Base-by-base conservation (phyloP, 768 basidiomycete species). In the Xerocomellus chrysenteron region DNA sequence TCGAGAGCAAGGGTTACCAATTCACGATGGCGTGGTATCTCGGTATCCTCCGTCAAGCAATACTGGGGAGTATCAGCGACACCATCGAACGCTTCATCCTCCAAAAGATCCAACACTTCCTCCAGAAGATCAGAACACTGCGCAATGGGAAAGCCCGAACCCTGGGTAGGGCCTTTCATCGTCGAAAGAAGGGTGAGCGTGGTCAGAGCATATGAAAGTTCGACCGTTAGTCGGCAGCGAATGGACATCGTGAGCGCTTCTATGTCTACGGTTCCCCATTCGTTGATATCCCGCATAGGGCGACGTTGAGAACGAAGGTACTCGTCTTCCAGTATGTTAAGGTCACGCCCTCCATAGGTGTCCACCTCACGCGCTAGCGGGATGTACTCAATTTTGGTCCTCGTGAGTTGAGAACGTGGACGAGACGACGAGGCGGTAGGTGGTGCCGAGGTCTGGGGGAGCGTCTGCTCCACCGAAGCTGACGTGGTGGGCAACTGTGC, bases 161-260 rank as follows among this genome's bases (percentile, higher is more conserved):
- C 74, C 5, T 66, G 68, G n/a, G 80, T 78, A 54, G 81, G 82
- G 11, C 84, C 86, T 30, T 83, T 83, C 83, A 92, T 86, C 2
- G 87, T 85, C 13, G 90, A 88, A 54, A 97, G 75, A 67, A 96
- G 76, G 4, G 87, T 87, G 61, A 98, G 78, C 5, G 92, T 91
- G 21, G 94, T 93, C 62, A 99, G 75, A 5, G 90, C 92, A 68
- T 94, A 98, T 4, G 94, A 88, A 51, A 95, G 75, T 71, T 99
- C 96, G 45, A 84, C 79, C 10, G 86, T 80, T 41, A 98, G 74
- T 36, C 95, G 80, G 36, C 91, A 96, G 33, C 94, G 88, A 40
- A 99, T 75, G 32, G 91, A 90, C 88, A 99, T 87, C n/a, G 86
- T 87, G 48, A 99, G 79, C n/a, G 86, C 86, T 66, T 97, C 94